These are phyloP conservation scores for Picea engelmannii DNA, from an alignment of 83 land plant genomes.

Conservation along the genomic window DNA sequence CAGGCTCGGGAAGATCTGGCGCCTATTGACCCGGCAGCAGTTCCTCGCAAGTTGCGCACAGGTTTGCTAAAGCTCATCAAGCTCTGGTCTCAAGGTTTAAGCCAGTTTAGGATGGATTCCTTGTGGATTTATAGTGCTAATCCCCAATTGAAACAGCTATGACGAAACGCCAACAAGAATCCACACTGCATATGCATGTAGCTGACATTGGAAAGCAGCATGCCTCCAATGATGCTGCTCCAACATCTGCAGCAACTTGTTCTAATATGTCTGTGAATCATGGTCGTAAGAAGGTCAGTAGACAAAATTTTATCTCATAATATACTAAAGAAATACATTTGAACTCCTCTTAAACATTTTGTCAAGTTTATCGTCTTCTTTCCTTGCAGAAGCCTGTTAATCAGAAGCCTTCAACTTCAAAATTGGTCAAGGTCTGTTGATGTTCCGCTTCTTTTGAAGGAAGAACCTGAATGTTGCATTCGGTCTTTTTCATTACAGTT, in stretches of 20 bases:
- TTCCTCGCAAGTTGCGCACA: slow-evolving; percentile 46
- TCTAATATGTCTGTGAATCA: neutral
- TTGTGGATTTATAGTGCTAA: neutral
- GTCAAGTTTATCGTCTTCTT: neutral
- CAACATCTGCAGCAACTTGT: neutral
- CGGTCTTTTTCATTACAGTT: neutral
- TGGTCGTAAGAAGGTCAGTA: slow-evolving; percentile 10
- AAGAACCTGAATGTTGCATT: neutral
- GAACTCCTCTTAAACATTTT: neutral
- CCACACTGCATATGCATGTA: slow-evolving; percentile 1
- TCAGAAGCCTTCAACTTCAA: slow-evolving; percentile 7
- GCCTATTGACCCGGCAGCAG: slow-evolving; percentile 25
- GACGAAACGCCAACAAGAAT: slow-evolving; percentile 7
- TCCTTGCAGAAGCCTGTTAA: slow-evolving; percentile 4
- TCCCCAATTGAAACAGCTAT: slow-evolving; percentile 1
- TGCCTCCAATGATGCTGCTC: neutral
- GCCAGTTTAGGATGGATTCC: neutral
- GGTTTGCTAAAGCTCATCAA: slow-evolving; percentile 15
- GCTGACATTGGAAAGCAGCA: neutral
- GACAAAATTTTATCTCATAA: neutral
- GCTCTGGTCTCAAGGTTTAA: neutral
- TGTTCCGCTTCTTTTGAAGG: neutral
- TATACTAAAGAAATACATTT: neutral
- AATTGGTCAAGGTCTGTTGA: neutral
- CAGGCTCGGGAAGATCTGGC: slow-evolving; percentile 36